Base-by-base conservation (phyloP, 2,329 filamentous ascomycete species). In the Colletotrichum tamarilloi region DNA sequence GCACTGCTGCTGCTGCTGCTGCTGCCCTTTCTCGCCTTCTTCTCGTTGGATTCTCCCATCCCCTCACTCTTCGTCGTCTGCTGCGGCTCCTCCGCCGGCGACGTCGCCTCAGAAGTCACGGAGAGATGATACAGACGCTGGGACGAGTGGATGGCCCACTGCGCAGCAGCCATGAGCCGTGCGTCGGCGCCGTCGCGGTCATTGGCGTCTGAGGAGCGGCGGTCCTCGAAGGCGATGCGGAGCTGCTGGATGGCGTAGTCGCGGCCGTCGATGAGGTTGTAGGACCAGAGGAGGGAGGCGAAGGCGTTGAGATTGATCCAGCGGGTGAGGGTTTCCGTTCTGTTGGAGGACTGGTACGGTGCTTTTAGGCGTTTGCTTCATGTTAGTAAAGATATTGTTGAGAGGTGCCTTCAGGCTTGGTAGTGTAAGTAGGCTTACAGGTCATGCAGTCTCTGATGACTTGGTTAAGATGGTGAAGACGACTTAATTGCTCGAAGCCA, bases 271-370 rank as follows among this genome's bases (percentile, higher is more conserved):
- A 75, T 38, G 24, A 75, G 68, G 55, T 67, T 67, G 53, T 74
- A 72, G 32, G 68, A 75, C 73, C 72, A 75, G 14, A 75, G 69
- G 8, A 75, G 66, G 4, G 74, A 66, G 30, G 70, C 73, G 35
- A 75, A 75, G 16, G 68, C 73, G 56, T 75, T 72, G 14, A 75
- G 62, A 26, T 63, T 75, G 22, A 75, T 26, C 62, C 67, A 75
- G 26, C 58, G 57, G 35, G 30, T 28, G 38, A 72, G 68, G 6
- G 68, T 58, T 12, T 46, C 26, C 0, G 2, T n/a, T 4, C 32
- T 32, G 1, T 46, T 19, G 11, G 46, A 11, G 8, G 56, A 65
- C 3, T 67, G 32, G 26, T 46, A 63, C 0, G 68, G 72, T 0
- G 72, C 68, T 74, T 62, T 12, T 8, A 16, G 42, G 16, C 7